Evolutionary conservation across 768 basidiomycete species (phyloP), one percentile per base, ranked within the genome.

Genomic region (Suillus americanus): DNA sequence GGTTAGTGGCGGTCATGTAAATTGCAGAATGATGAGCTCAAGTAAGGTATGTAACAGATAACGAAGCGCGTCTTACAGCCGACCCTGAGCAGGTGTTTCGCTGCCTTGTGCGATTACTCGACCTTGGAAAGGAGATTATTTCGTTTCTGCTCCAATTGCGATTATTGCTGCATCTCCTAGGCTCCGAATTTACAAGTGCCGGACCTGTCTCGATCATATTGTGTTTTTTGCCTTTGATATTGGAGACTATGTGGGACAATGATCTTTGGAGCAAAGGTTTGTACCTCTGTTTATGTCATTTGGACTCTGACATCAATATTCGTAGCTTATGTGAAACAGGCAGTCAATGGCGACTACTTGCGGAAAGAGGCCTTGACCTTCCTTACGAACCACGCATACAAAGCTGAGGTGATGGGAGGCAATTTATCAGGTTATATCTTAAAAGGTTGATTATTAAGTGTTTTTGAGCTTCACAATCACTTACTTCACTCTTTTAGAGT

Each of bases 91-190:
- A 25, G 25, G 63, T 73, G 8, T 66, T 64, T 40, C 0, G 0
- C 13, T 73, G 68, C 38, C 50, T 74, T 18, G 65, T 66, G 14
- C 46, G 23, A 41, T 63, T 64, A 1, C 46, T 70, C 35, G 28
- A n/a, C 7, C 37, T 75, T 3, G 33, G 61, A 45, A 66, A 66
- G 37, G 16, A 55, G 4, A 20, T 23, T 14, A 20, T 69, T 35
- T 75, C 73, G 30, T 63, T 70, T 33, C 30, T 73, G 41, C 63
- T 74, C 40, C 73, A 74, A 20, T 64, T 73, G n/a, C 72, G 55
- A 7, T 50, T 74, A 43, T 63, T 75, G 0, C 12, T 30, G 25
- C 57, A 68, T 35, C 57, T 75, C 25, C 37, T 73, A 18, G 70
- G 70, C 23, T 62, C 37, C 16, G 60, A 62, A 18, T 54, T 71